Evolutionary conservation across 2,329 filamentous ascomycete species (phyloP), one percentile per base, ranked within the genome.

Genomic region (Penicillium capsulatum): DNA sequence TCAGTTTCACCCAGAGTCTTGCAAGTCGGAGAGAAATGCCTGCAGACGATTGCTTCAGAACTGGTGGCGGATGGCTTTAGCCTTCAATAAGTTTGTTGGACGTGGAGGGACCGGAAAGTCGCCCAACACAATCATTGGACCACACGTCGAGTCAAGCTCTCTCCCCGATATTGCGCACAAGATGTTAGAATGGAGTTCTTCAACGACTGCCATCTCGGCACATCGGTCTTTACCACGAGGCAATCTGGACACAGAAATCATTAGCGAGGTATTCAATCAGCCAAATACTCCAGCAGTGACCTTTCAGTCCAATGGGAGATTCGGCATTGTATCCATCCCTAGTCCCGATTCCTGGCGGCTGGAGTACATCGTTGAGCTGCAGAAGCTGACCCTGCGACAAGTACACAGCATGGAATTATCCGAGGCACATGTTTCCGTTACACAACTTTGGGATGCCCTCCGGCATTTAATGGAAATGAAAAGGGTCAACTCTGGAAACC

Each of bases 1-100:
- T 13, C 90, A 95, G 58, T 95, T 92, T 54, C 89, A 95, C 57
- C 89, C 89, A 0, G 89, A 96, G 63, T 94, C 87, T 0, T 94
- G 88, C 61, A 94, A 89, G 3, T 84, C 86, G 27, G 66, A 72
- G 3, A 75, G 46, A 9, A 37, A 76, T 44, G 82, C 84, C 1
- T 70, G 67, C 45, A 76, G 74, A 14, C 67, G 69, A 10, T 71
- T 94, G 17, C 71, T 94, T 24, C 64, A 64, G 35, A 87, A 86
- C 55, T 95, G 89, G 87, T 92, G 89, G 74, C 58, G 63, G 3
- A 72, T 79, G 56, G 81, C 81, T 1, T 65, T 73, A 38, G 60
- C 64, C 29, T 89, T 84, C 79, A 84, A 82, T 34, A 54, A 65
- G 35, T 34, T 46, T n/a, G 44, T 48, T 40, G 45, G 52, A 17